Evolutionary conservation across 148 eudicot genomes (phyloP).

Genomic region (Diospyros lotus): DNA sequence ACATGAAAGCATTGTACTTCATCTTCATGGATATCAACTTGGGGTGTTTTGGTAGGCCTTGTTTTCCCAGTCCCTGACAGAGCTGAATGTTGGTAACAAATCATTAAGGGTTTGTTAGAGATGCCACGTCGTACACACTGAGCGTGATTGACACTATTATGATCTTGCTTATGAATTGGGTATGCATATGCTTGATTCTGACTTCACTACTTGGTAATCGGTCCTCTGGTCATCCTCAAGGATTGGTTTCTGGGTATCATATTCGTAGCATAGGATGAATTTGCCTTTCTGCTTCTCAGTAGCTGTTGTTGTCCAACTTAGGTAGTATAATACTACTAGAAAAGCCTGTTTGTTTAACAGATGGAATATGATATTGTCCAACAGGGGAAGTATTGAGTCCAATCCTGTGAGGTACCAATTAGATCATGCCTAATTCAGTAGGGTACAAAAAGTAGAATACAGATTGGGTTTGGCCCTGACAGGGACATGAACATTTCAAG

Average conservation of each 20-base stretch:
- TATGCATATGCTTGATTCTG: no score
- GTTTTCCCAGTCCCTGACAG: background rate
- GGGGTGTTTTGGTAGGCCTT: no score
- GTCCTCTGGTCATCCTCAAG: no score
- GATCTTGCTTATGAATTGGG: background rate
- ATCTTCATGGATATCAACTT: background rate
- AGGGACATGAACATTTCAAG: background rate
- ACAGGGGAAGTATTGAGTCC: no score
- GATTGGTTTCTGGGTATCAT: no score
- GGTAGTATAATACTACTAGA: no score
- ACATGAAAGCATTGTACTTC: background rate
- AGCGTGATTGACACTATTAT: background rate
- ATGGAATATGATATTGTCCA: no score
- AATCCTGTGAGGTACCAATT: background rate
- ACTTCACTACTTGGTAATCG: no score
- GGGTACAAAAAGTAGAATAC: background rate
- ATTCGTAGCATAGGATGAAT: no score
- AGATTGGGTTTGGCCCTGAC: constrained; percentile 3
- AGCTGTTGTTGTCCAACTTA: no score
- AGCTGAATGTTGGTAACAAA: background rate
- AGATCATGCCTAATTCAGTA: background rate
- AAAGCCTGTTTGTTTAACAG: no score
- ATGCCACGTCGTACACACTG: background rate
- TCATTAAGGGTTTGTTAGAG: constrained; percentile 1
- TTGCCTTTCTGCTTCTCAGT: no score